Base-by-base conservation (phyloP, 768 basidiomycete species). In the Suillus subalutaceus region DNA sequence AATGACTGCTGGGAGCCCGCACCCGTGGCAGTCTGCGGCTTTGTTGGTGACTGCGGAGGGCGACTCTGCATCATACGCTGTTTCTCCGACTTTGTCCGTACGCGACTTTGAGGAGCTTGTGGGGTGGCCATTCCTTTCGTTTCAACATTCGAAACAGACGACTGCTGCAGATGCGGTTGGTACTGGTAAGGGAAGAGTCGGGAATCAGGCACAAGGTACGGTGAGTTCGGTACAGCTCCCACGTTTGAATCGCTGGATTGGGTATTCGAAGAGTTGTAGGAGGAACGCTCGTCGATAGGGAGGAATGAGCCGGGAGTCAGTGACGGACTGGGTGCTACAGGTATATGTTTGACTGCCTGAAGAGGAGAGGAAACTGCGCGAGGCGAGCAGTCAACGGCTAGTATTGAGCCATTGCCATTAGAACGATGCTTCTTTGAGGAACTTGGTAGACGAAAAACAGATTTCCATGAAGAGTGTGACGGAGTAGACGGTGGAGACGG, bases 211-310 rank as follows among this genome's bases (percentile, higher is more conserved):
- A 72, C 70, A 60, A 77, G 73, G 69, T 67, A 72, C 59, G 41
- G 65, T 0, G 78, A 68, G 62, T 76, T 76, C 67, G 67, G 69
- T 6, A 75, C 79, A 57, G 66, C 77, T 65, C 43, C 68, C 58
- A 77, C 79, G 75, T 85, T 86, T 2, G 90, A 92, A 72, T 92
- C 92, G 70, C 84, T 89, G 18, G 92, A 93, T 67, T 87, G 86
- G 2, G 90, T 89, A 69, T 88, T 86, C 56, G 90, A 92, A 16
- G 91, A 93, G 73, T 90, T 92, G 79, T 86, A 91, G 13, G 93
- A 94, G 40, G 86, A 90, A 63, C 91, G 86, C 63, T 85, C 85
- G 78, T 88, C 87, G 41, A 72, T 70, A 38, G 86, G 86, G 43
- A 80, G 74, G 58, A 83, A 79, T n/a, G 88, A 85, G 23, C 81